Evolutionary conservation across 495 filamentous ascomycete genomes (phyloP).

Genomic region (Hypoxylon lenormandii): DNA sequence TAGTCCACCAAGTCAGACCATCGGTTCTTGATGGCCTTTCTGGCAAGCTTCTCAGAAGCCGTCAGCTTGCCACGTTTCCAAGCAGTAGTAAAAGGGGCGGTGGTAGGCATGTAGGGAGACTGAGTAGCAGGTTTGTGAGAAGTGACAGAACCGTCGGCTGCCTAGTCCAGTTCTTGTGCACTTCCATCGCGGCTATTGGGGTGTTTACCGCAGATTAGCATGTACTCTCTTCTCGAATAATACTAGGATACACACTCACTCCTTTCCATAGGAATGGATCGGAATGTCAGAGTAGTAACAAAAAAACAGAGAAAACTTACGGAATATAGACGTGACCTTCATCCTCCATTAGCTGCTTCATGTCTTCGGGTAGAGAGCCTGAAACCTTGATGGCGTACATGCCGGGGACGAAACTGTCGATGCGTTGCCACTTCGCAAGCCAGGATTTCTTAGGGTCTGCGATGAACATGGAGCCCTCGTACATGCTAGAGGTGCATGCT

Average conservation of each 20-base stretch:
- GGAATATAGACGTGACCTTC: conserved; percentile 75
- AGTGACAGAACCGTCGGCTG: background rate
- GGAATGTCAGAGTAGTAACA: background rate
- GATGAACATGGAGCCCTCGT: conserved; percentile 86
- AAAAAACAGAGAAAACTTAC: conserved; percentile 53
- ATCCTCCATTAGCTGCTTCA: conserved; percentile 73
- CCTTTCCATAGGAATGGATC: too few species aligned
- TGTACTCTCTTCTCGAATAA: background rate
- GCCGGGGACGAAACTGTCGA: conserved; percentile 85
- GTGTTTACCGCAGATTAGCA: background rate
- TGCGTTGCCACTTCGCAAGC: conserved; percentile 94
- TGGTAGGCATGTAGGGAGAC: too few species aligned
- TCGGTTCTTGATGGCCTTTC: too few species aligned
- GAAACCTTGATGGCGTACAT: conserved; percentile 94
- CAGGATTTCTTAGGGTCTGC: conserved; percentile 82
- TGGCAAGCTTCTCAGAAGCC: too few species aligned
- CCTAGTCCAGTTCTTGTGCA: conserved; percentile 31
- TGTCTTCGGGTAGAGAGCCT: conserved; percentile 73
- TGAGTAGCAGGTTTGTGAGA: too few species aligned
- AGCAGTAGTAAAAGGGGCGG: too few species aligned
- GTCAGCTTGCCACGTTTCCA: too few species aligned
- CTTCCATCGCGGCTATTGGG: conserved; percentile 29
- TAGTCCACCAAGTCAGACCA: too few species aligned
- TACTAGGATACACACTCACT: background rate
- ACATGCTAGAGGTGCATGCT: conserved; percentile 94